Evolutionary conservation across 495 filamentous ascomycete species (phyloP), one percentile per base, ranked within the genome.

Genomic region (Xylaria flabelliformis): DNA sequence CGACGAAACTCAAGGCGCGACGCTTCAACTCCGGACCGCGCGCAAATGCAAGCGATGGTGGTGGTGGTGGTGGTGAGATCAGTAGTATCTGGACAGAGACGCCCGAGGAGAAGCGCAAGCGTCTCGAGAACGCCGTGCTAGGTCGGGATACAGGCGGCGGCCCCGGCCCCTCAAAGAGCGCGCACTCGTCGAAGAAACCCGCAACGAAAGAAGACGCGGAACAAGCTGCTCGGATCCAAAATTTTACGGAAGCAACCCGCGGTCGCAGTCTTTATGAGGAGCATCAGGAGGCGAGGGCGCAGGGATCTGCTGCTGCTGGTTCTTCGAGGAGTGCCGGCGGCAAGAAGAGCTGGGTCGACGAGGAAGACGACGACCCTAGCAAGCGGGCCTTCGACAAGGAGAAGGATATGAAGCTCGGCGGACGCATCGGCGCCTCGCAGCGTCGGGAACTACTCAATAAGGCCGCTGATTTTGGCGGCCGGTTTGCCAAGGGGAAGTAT

Each of bases 291-390:
- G 72, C n/a, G 1, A 19, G 63, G 13, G 64, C 64, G 24, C 58
- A 61, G 19, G 58, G 58, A 10, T 2, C 29, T n/a, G 13, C 61
- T 6, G 58, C 29, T n/a, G 13, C 39, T 6, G 58, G 26, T 12
- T 29, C 61, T 9, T 41, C 34, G 50, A 19, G 17, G 15, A 32
- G 1, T 4, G 1, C 42, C 17, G 39, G 39, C n/a, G 42, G 69
- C 34, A 72, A 64, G 62, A 72, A 72, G 51, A 51, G 73, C 34
- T 50, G 74, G 74, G 80, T 81, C 29, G 84, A 87, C 32, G 87
- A 90, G 74, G 88, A 93, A 66, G 93, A 96, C 39, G 95, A 99
- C 83, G 95, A 99, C 79, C 96, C 96, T 29, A 97, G 93, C 77
- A 89, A 89, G 80, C 85, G 96, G 72, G 91, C 90, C 10, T 99